phyloP scores from a whole-genome alignment of 805 yeast species.

The Suhomyces pyralidae region DNA sequence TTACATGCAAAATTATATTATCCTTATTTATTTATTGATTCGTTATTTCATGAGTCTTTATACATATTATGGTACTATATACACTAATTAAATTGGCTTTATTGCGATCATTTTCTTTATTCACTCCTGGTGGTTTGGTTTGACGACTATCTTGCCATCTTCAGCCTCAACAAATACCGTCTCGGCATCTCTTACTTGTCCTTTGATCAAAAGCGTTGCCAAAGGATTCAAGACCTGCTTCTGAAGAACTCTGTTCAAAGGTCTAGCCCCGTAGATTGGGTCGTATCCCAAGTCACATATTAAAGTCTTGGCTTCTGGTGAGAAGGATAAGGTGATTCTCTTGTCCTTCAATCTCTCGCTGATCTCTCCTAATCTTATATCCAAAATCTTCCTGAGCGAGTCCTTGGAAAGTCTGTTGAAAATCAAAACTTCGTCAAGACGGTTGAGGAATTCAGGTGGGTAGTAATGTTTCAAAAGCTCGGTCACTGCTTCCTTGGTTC shows the following conservation, averaged over 20 bases:
- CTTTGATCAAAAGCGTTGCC: conserved; percentile 76
- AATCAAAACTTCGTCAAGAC: conserved; percentile 90
- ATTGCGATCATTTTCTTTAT: background rate
- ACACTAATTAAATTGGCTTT: background rate
- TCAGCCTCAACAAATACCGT: conserved; percentile 26
- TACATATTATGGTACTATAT: background rate
- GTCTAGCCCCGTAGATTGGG: conserved; percentile 92
- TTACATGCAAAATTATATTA: too few relatives aligned
- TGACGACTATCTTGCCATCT: conserved; percentile 23
- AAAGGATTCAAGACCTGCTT: conserved; percentile 82
- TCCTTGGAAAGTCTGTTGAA: conserved; percentile 83
- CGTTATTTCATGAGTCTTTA: background rate
- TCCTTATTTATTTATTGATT: too few relatives aligned
- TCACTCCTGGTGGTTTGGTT: conserved; percentile 31
- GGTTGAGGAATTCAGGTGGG: conserved; percentile 93
- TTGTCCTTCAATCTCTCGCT: conserved; percentile 75
- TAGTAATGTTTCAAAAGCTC: conserved; percentile 69
- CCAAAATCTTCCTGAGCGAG: conserved; percentile 77
- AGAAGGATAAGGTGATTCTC: conserved; percentile 58
- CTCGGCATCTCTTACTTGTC: conserved; percentile 55
- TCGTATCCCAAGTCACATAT: conserved; percentile 86
- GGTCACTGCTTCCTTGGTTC: conserved; percentile 55
- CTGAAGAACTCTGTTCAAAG: conserved; percentile 86
- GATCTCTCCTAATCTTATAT: conserved; percentile 78
- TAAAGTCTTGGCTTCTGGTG: conserved; percentile 70